A percentile compares a stretch with the other conserved stretches of the same genome.
phyloP scores from a whole-genome alignment of 345 rosid species.

The Fremontodendron californicum region DNA sequence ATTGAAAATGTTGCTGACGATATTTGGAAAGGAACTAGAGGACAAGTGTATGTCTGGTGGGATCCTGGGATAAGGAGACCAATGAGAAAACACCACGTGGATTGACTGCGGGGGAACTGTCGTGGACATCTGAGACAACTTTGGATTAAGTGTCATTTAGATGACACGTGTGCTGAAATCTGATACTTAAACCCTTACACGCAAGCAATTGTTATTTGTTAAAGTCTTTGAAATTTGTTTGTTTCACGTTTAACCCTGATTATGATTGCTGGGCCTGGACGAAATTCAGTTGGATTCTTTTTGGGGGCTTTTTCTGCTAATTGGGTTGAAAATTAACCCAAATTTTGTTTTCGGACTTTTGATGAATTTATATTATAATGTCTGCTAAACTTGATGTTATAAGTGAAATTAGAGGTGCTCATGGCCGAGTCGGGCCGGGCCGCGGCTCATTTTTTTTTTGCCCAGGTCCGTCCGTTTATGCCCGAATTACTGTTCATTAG shows the following conservation, averaged over 20 bases:
- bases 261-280: background rate
- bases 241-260: background rate
- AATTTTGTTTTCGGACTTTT: too few relatives aligned
- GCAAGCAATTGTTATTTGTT: background rate
- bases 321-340: background rate
- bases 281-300: too few relatives aligned
- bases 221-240: background rate
- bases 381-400: too few relatives aligned
- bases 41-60: background rate
- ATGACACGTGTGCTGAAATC: background rate
- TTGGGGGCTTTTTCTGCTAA: background rate
- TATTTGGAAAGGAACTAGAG: slow-evolving; percentile 3
- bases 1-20: background rate
- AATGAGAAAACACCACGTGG: background rate
- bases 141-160: background rate
- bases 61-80: background rate
- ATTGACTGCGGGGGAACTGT: too few relatives aligned
- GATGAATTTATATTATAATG: too few relatives aligned
- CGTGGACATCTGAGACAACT: background rate
- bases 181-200: background rate
- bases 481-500: too few relatives aligned
- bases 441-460: too few relatives aligned
- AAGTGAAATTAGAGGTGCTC: too few relatives aligned
- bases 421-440: too few relatives aligned
- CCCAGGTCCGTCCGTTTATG: too few relatives aligned